Evolutionary conservation across 805 yeast species (phyloP).

Genomic region (Scheffersomyces coipomensis): DNA sequence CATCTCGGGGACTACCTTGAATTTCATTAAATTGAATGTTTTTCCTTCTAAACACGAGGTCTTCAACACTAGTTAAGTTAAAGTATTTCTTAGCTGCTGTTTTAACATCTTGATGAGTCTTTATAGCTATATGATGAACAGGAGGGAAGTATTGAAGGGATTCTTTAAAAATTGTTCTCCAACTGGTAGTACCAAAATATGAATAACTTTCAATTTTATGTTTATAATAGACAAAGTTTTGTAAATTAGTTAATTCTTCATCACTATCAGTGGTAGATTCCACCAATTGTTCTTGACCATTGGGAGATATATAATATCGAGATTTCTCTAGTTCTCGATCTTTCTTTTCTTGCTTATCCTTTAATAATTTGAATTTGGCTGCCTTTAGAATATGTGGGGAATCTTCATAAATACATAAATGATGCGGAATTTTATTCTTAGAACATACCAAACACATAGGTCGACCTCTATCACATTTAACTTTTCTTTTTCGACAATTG

Average conservation of each 20-base stretch:
- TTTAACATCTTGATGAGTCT: neutral
- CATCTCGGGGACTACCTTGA: too few relatives aligned
- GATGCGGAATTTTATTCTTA: neutral
- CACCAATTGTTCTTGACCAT: too few relatives aligned
- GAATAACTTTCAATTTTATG: neutral
- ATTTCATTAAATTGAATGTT: too few relatives aligned
- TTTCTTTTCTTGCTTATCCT: neutral
- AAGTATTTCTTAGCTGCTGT: neutral
- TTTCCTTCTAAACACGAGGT: too few relatives aligned
- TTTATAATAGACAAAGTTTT: neutral
- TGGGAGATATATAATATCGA: too few relatives aligned
- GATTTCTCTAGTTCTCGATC: neutral
- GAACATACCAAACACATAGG: neutral
- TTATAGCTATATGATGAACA: neutral
- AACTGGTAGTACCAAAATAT: neutral
- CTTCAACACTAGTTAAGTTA: neutral
- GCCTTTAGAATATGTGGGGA: neutral
- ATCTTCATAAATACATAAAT: neutral
- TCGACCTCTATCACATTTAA: slow-evolving; percentile 33
- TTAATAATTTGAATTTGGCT: neutral
- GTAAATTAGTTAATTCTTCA: neutral
- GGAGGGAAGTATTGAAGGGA: neutral
- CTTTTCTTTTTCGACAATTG: slow-evolving; percentile 34
- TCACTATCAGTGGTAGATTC: neutral
- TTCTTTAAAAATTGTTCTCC: neutral